Base-by-base conservation (phyloP, 2,329 filamentous ascomycete species). In the Trichoderma cornu-damae region DNA sequence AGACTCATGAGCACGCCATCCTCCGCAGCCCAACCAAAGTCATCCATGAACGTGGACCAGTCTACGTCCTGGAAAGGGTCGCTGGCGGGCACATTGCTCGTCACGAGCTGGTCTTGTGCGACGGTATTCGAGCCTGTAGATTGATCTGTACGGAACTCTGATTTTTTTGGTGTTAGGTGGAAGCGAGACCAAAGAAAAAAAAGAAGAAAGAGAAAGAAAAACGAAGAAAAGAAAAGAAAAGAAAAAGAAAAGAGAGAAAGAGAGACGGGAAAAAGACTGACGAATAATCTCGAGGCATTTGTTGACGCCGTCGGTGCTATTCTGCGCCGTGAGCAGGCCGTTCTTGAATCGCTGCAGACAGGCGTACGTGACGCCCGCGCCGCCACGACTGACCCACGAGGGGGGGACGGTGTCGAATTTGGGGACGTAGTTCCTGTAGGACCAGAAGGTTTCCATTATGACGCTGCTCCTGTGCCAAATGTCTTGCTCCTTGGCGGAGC, bases 371-470 rank as follows among this genome's bases (percentile, higher is more conserved):
- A 80, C 69, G 49, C 77, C 76, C 3, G 77, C 78, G 14, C 75
- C 73, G 4, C 81, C 71, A 1, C 79, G 75, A 59, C 76, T 73
- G 2, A 75, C 73, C 66, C 69, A 72, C 34, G 76, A 75, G 11
- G 69, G 67, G 1, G 73, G 73, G 0, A 74, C 70, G 7, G 73
- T 71, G 35, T 76, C 75, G 24, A 72, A 67, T 22, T 67, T 66
- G 26, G 73, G 70, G 56, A 77, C 64, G 49, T 69, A 59, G 57
- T 70, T 68, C 22, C 72, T 69, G 44, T 74, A 67, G 28, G 68
- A 71, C 77, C 74, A 80, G 58, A 73, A 82, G 1, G 75, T 75
- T 63, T 80, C 78, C 43, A 81, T 69, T 59, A 82, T 74, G 57
- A 73, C 70, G 35, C 72, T 68, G 1, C 72, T 72, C 14, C 80